phyloP scores from a whole-genome alignment of 371 early-diverging fungal genomes.

The Paraphysoderma sedebokerense region DNA sequence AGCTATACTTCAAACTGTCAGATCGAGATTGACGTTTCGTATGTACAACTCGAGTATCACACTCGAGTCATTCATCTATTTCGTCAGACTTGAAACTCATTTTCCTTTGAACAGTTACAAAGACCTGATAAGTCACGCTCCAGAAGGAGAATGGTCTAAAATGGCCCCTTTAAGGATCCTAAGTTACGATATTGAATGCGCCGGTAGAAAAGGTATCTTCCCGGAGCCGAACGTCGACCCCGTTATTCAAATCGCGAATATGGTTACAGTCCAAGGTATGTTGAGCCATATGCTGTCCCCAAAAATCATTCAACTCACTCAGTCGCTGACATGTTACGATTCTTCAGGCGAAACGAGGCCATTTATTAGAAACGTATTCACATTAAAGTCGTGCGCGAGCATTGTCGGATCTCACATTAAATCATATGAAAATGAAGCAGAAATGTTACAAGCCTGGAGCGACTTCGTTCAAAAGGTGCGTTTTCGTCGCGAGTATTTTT shows the following conservation, averaged over 20 bases:
- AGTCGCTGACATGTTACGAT: no score
- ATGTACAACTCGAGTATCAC: constrained; percentile 4
- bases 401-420: constrained; percentile 88
- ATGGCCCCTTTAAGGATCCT: constrained; percentile 93
- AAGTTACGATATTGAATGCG: constrained; percentile 99
- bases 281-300: neutral
- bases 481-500: neutral
- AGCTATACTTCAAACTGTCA: constrained; percentile 47
- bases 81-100: constrained; percentile 5
- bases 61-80: neutral
- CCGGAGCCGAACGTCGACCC: constrained; percentile 90
- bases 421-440: constrained; percentile 67
- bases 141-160: constrained; percentile 81
- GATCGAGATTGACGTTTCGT: constrained; percentile 58
- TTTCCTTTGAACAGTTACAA: constrained; percentile 24
- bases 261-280: constrained; percentile 70
- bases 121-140: constrained; percentile 64
- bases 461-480: constrained; percentile 55
- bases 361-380: constrained; percentile 85
- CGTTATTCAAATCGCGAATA: constrained; percentile 99
- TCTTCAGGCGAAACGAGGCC: constrained; percentile 54
- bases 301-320: no score
- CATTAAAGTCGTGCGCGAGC: constrained; percentile 67
- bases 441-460: constrained; percentile 74
- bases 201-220: constrained; percentile 91